Evolutionary conservation across 495 filamentous ascomycete genomes (phyloP).

Genomic region (Hypomontagnella submonticulosa): DNA sequence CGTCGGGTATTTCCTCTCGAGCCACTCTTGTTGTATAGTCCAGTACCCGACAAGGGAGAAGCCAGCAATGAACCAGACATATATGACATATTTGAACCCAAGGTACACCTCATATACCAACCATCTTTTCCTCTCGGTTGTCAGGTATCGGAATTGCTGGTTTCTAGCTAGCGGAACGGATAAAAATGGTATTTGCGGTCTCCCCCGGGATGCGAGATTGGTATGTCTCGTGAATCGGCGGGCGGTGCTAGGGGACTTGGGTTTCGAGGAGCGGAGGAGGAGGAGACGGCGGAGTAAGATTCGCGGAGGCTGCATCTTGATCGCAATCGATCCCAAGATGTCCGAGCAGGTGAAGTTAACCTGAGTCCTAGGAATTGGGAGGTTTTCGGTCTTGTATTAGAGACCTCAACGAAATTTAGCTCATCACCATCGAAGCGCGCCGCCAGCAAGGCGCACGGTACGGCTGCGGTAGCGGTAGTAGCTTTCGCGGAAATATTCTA

Average conservation of each 20-base stretch:
- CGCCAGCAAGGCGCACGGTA: slow-evolving; percentile 3
- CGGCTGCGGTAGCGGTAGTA: no score
- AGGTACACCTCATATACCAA: slow-evolving; percentile 71
- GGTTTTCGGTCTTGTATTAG: slow-evolving; percentile 3
- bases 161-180: slow-evolving; percentile 62
- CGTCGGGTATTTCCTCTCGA: slow-evolving; percentile 78
- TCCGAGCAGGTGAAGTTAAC: neutral
- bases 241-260: slow-evolving; percentile 21
- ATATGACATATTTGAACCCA: slow-evolving; percentile 68
- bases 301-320: slow-evolving; percentile 41
- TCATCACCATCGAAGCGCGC: slow-evolving; percentile 19
- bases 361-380: neutral
- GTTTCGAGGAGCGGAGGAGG: slow-evolving; percentile 30
- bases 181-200: slow-evolving; percentile 87
- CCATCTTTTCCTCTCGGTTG: slow-evolving; percentile 77
- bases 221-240: slow-evolving; percentile 37
- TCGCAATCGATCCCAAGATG: neutral
- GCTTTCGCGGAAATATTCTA: neutral
- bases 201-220: slow-evolving; percentile 48
- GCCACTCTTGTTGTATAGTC: slow-evolving; percentile 71
- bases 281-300: slow-evolving; percentile 38
- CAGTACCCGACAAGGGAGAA: slow-evolving; percentile 64
- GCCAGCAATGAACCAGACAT: slow-evolving; percentile 65
- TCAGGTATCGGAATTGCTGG: slow-evolving; percentile 74
- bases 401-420: neutral